Evolutionary conservation across 2,329 filamentous ascomycete species (phyloP), one percentile per base, ranked within the genome.

Genomic region (Simplicillium sp.): DNA sequence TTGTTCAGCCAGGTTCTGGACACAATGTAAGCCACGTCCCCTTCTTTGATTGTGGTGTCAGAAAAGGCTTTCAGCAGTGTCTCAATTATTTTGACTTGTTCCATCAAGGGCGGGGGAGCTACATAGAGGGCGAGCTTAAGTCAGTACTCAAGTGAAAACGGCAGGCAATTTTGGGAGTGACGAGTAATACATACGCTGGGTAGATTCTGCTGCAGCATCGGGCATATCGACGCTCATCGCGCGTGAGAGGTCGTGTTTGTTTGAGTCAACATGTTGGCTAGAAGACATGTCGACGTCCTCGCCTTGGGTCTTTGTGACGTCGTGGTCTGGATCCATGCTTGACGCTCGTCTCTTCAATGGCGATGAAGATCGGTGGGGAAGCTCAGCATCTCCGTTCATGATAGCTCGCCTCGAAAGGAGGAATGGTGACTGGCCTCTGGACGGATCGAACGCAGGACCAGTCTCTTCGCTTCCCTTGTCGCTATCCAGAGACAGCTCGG

Each of bases 1-100:
- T 78, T 76, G 42, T 75, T 71, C 29, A 96, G 71, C 92, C 92
- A 97, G 44, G 71, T 71, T 38, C 73, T 75, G 2, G 89, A 94
- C 4, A 97, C 76, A 15, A 94, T 63, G 52, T 82, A 95, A 12
- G 82, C 85, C 41, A 77, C 73, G 44, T 85, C 76, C n/a, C 82
- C 82, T 46, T 89, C 84, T 44, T 77, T 62, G n/a, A 80, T 58
- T 7, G 75, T 70, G 1, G 58, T 57, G 36, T 72, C 67, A n/a
- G 62, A 59, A 37, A 70, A 70, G 11, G 73, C 70, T 46, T 72
- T 63, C 18, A 75, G 59, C 18, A 89, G 62, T 28, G 71, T 70
- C 51, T 77, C 73, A 38, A 96, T 86, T 31, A 77, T 77, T 43
- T 73, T 75, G 44, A 95, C 80, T 59, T 96, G 90, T 43, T 73